These are phyloP conservation scores for Simmondsia chinensis DNA, from an alignment of 148 eudicot genomes.

Conservation along the genomic window DNA sequence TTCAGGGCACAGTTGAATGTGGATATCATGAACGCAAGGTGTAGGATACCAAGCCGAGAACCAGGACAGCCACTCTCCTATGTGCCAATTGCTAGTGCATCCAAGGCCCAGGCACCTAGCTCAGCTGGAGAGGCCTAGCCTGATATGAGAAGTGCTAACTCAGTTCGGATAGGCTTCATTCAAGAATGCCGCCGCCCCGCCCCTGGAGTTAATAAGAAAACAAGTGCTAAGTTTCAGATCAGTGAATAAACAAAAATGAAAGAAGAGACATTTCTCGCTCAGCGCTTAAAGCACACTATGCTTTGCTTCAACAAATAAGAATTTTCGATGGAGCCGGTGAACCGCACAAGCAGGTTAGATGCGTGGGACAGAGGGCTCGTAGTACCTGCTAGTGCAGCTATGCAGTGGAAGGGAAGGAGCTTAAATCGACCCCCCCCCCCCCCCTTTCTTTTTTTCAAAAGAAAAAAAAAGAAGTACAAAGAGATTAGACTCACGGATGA, in stretches of 20 bases:
- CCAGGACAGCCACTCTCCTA: slow-evolving; percentile 1
- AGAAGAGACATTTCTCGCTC: too few species aligned
- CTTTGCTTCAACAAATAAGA: too few species aligned
- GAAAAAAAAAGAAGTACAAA: background rate
- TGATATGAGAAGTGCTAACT: background rate
- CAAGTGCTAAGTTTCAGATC: too few species aligned
- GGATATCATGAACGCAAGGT: slow-evolving; percentile 13
- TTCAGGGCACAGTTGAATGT: slow-evolving; percentile 13
- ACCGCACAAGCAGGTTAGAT: too few species aligned
- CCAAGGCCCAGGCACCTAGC: background rate
- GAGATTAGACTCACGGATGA: slow-evolving; percentile 4
- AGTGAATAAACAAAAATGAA: too few species aligned
- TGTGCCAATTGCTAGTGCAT: background rate
- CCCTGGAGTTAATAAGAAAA: too few species aligned
- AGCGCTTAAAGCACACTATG: too few species aligned
- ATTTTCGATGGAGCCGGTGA: too few species aligned
- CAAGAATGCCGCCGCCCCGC: too few species aligned
- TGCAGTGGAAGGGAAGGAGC: slow-evolving; percentile 4
- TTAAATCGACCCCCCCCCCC: background rate
- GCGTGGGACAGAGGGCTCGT: slow-evolving; percentile 4
- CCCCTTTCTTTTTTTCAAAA: background rate
- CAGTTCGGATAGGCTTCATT: too few species aligned
- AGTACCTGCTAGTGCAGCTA: background rate
- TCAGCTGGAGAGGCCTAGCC: slow-evolving; percentile 1
- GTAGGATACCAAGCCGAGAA: slow-evolving; percentile 5